Percentiles rank a stretch among this genome's conserved stretches.
These are phyloP conservation scores for Papiliotrema terrestris DNA, from an alignment of 1,284 basidiomycete genomes.

Conservation along the genomic window DNA sequence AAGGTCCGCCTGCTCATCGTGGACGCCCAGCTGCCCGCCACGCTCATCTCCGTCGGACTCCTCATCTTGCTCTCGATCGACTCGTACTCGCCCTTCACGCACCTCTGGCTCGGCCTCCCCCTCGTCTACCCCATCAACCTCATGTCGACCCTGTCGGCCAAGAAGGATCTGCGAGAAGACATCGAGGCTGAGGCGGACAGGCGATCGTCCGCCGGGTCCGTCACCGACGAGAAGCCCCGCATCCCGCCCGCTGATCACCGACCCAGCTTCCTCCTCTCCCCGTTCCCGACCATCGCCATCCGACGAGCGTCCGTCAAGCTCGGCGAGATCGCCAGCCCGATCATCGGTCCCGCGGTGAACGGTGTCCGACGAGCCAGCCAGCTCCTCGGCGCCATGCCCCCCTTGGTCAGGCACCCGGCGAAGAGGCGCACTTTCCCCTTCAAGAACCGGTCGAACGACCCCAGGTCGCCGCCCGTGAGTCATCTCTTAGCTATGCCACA, in stretches of 20 bases:
- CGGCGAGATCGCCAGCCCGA: neutral
- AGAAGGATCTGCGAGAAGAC: neutral
- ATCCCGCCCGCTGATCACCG: slow-evolving; percentile 2
- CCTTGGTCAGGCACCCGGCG: neutral
- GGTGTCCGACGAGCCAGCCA: slow-evolving; percentile 4
- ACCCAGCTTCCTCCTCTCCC: slow-evolving; percentile 1
- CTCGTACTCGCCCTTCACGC: neutral
- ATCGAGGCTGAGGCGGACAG: neutral
- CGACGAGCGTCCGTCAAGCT: slow-evolving; percentile 3
- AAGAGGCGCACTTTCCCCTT: slow-evolving; percentile 1
- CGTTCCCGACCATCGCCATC: slow-evolving; percentile 4
- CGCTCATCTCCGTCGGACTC: neutral
- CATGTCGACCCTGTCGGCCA: neutral
- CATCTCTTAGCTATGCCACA: neutral
- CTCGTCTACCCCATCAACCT: slow-evolving; percentile 7
- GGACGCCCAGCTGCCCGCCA: neutral
- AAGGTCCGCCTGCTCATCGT: slow-evolving; percentile 1
- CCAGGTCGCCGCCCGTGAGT: slow-evolving; percentile 1
- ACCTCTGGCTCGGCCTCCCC: slow-evolving; percentile 5
- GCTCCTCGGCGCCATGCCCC: slow-evolving; percentile 5
- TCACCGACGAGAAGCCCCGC: neutral
- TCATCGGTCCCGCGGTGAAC: neutral
- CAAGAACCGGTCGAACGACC: neutral
- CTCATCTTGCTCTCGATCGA: neutral
- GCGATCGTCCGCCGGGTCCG: neutral